Conservation (phyloP, 169 alveolate genomes). For the Plasmodium sp. region DNA sequence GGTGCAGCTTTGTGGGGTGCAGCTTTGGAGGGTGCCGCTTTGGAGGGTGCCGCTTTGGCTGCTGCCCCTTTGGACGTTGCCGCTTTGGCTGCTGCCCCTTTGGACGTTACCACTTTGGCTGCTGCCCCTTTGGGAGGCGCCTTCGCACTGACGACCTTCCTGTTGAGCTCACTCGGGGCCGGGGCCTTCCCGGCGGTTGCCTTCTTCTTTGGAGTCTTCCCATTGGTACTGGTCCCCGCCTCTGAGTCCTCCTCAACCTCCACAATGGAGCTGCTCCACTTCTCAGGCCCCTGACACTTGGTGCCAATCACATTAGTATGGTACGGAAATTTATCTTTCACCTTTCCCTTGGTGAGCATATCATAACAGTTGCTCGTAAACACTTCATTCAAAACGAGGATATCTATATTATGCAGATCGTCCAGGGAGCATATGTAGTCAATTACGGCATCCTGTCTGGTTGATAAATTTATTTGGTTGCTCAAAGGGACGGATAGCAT, state of each 20-base stretch:
- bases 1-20: not conserved
- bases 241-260: not conserved
- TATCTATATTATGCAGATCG: conserved; percentile 71
- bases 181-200: not conserved
- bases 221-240: not conserved
- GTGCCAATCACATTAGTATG: conserved; percentile 71
- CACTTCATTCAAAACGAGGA: conserved; percentile 78
- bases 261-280: not conserved
- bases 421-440: conserved; percentile 51
- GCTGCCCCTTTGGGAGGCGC: too few species aligned
- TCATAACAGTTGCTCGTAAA: conserved; percentile 43
- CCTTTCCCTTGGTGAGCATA: conserved; percentile 22
- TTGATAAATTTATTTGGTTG: conserved; percentile 11
- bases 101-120: too few species aligned
- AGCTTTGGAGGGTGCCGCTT: too few species aligned
- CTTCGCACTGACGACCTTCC: not conserved
- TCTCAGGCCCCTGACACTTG: not conserved
- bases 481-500: conserved; percentile 62
- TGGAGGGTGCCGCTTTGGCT: too few species aligned
- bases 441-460: conserved; percentile 26
- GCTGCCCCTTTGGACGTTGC: too few species aligned
- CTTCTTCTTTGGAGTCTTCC: not conserved
- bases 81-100: too few species aligned
- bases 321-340: conserved; percentile 52
- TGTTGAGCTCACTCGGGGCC: not conserved